Conservation (phyloP, 768 basidiomycete genomes). For the Myochromella boudieri region DNA sequence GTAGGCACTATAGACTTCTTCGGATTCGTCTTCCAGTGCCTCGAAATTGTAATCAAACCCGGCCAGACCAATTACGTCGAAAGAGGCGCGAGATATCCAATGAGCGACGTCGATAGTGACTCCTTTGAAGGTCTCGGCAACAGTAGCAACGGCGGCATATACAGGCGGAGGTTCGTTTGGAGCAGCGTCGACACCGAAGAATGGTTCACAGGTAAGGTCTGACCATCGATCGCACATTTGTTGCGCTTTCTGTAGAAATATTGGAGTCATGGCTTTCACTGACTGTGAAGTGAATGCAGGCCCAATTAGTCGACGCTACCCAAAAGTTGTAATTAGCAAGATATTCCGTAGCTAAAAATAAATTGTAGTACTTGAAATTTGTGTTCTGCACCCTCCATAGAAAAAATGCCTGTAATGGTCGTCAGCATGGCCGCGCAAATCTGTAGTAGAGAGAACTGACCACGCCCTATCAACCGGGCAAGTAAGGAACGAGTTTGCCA, state of each 20-base stretch:
- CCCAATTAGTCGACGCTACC: conserved; percentile 43
- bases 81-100: conserved; percentile 61
- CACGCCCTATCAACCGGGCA: conserved; percentile 48
- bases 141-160: conserved; percentile 9
- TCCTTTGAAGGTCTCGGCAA: conserved; percentile 11
- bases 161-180: conserved; percentile 10
- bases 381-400: conserved; percentile 53
- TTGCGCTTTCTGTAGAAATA: conserved; percentile 52
- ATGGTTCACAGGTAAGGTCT: conserved; percentile 22
- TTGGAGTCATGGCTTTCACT: conserved; percentile 42
- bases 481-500: conserved; percentile 54
- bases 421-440: not conserved
- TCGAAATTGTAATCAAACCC: conserved; percentile 55
- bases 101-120: conserved; percentile 47
- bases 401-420: conserved; percentile 41
- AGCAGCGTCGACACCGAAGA: not conserved
- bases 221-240: conserved; percentile 48
- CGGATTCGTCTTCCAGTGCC: conserved; percentile 46
- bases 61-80: conserved; percentile 64
- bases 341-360: not conserved
- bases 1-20: conserved; percentile 48
- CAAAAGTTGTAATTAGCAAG: not conserved
- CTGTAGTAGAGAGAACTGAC: conserved; percentile 22
- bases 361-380: conserved; percentile 31
- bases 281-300: conserved; percentile 50